Percentiles rank a stretch among this genome's conserved stretches.
These are phyloP conservation scores for Neurospora sp. DNA, from an alignment of 495 filamentous ascomycete genomes.

Conservation along the genomic window DNA sequence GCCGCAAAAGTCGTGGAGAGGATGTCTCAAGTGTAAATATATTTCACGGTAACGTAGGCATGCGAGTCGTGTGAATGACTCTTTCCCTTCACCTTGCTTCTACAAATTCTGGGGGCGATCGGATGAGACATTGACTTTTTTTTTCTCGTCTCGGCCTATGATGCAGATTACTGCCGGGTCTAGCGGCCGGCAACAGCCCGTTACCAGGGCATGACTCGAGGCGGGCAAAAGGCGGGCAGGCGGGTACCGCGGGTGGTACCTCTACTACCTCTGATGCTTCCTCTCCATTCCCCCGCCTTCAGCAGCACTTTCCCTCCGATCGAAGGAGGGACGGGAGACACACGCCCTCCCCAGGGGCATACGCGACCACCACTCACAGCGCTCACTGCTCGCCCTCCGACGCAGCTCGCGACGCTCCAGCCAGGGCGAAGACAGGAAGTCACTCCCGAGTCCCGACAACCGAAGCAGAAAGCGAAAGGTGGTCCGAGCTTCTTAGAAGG, in stretches of 20 bases:
- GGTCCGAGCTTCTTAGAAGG: not conserved
- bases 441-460: not conserved
- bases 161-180: conserved; percentile 13
- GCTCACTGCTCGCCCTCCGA: not conserved
- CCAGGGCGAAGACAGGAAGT: not conserved
- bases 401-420: not conserved
- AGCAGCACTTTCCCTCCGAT: not conserved
- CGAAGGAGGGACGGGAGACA: not conserved
- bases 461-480: not conserved
- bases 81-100: not conserved
- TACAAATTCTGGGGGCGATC: not conserved
- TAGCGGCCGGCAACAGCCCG: conserved; percentile 9
- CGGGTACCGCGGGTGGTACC: not conserved
- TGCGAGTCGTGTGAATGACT: not conserved
- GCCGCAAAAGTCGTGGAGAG: not conserved
- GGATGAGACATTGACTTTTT: conserved; percentile 7
- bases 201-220: conserved; percentile 12
- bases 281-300: not conserved
- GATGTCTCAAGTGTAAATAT: not conserved
- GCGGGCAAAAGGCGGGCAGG: not conserved
- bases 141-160: conserved; percentile 9
- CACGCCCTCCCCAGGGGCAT: not conserved
- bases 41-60: not conserved
- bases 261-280: not conserved
- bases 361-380: not conserved